Evolutionary conservation across 768 basidiomycete genomes (phyloP).

Genomic region (Podaxis mareebaensis): DNA sequence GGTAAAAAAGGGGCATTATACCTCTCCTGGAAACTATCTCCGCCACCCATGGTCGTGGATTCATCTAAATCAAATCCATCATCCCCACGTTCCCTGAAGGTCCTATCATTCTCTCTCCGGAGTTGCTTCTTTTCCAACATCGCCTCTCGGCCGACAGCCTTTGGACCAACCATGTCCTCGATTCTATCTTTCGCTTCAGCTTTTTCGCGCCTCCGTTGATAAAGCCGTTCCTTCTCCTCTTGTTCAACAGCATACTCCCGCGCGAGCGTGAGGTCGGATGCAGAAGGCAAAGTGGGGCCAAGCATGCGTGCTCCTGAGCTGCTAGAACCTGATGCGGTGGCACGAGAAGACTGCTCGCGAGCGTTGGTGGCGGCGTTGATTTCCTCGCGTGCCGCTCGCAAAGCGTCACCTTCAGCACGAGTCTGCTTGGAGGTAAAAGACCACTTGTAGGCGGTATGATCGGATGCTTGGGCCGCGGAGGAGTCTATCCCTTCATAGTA

Average conservation of each 20-base stretch:
- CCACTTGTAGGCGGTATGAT: constrained; percentile 88
- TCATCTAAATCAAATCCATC: constrained; percentile 81
- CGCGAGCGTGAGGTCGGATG: constrained; percentile 68
- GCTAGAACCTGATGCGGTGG: constrained; percentile 24
- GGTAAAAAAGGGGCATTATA: constrained; percentile 33
- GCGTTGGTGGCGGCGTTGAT: constrained; percentile 53
- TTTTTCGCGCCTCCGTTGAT: constrained; percentile 69
- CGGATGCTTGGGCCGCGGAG: constrained; percentile 53
- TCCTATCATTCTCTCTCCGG: constrained; percentile 66
- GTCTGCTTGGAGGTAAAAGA: constrained; percentile 71
- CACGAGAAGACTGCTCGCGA: constrained; percentile 22
- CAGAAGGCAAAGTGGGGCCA: constrained; percentile 70
- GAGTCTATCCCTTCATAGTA: constrained; percentile 60
- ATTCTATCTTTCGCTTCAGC: constrained; percentile 65
- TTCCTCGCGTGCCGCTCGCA: constrained; percentile 60
- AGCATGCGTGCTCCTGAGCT: constrained; percentile 33
- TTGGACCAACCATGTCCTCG: constrained; percentile 82
- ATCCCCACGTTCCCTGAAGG: constrained; percentile 77
- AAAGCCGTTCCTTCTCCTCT: constrained; percentile 48
- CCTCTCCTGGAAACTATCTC: constrained; percentile 81
- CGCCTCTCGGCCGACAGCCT: constrained; percentile 77
- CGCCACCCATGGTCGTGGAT: constrained; percentile 76
- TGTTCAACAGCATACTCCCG: constrained; percentile 61
- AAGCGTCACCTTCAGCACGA: constrained; percentile 55
- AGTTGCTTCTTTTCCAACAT: constrained; percentile 86